Conservation (phyloP, 495 filamentous ascomycete genomes). For the Lentithecium fluviatile region DNA sequence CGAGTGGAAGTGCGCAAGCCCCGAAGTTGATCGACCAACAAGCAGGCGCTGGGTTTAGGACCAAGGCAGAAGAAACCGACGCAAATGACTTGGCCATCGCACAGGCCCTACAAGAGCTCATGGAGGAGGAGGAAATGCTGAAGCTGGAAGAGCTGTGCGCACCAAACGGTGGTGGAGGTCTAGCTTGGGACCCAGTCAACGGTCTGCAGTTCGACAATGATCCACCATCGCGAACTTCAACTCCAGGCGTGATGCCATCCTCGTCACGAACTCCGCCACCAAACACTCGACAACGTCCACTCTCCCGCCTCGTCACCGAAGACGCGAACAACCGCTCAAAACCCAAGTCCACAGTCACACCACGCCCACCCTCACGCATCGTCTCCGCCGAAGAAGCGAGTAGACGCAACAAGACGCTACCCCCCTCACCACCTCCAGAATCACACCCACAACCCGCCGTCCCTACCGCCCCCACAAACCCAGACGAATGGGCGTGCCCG, state of each 20-base stretch:
- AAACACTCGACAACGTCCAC: slow-evolving; percentile 25
- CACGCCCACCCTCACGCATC: slow-evolving; percentile 32
- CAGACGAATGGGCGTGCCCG: slow-evolving; percentile 67
- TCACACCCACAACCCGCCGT: slow-evolving; percentile 15
- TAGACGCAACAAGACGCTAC: slow-evolving; percentile 7
- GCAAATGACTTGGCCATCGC: slow-evolving; percentile 89
- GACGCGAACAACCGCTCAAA: slow-evolving; percentile 31
- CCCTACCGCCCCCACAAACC: slow-evolving; percentile 11
- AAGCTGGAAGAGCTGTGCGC: slow-evolving; percentile 55
- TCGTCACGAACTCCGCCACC: slow-evolving; percentile 1
- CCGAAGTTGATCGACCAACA: slow-evolving; percentile 63
- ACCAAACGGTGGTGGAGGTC: slow-evolving; percentile 35
- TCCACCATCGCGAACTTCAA: slow-evolving; percentile 17
- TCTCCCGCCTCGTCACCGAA: slow-evolving; percentile 39
- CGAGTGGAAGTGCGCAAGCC: slow-evolving; percentile 65
- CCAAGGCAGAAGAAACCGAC: slow-evolving; percentile 83
- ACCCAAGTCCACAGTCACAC: slow-evolving; percentile 25
- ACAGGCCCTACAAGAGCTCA: slow-evolving; percentile 81
- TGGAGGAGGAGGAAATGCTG: slow-evolving; percentile 78
- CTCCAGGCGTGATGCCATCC: slow-evolving; percentile 13
- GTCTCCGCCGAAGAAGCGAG: slow-evolving; percentile 33
- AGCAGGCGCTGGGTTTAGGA: slow-evolving; percentile 70
- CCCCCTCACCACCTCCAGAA: slow-evolving; percentile 18
- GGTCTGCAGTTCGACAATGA: slow-evolving; percentile 62
- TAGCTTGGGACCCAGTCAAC: slow-evolving; percentile 46